Conservation (phyloP, 2,329 filamentous ascomycete genomes). For the Didymosphaeria variabile region DNA sequence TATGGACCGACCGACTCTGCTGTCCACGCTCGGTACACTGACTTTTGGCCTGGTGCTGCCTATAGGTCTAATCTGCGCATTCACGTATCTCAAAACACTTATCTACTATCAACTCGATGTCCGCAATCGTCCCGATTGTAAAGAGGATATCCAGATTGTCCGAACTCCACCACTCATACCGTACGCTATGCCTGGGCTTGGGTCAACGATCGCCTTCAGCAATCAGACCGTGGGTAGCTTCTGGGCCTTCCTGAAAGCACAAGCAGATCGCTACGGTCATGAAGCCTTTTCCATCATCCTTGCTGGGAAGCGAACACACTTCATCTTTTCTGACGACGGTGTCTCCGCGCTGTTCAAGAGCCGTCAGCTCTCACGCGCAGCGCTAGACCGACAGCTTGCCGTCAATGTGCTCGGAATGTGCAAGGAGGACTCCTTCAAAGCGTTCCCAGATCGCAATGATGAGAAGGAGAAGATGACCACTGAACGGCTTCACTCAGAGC, state of each 20-base stretch:
- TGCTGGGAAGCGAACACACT: slow-evolving; percentile 5
- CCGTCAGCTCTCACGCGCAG: not conserved
- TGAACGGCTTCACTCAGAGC: slow-evolving; percentile 5
- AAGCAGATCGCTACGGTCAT: not conserved
- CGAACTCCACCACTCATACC: slow-evolving; percentile 5
- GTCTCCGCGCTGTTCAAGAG: slow-evolving; percentile 1
- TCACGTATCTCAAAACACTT: slow-evolving; percentile 6
- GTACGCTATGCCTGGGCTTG: slow-evolving; percentile 1
- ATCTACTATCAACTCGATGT: not conserved
- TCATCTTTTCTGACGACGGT: slow-evolving; percentile 1
- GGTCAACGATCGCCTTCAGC: slow-evolving; percentile 5
- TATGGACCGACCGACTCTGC: slow-evolving; percentile 2
- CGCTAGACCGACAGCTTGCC: slow-evolving; percentile 4
- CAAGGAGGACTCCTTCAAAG: not conserved
- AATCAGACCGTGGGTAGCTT: slow-evolving; percentile 3
- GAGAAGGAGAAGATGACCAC: not conserved
- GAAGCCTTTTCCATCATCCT: slow-evolving; percentile 4
- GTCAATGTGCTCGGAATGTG: slow-evolving; percentile 9
- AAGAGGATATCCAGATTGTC: not conserved
- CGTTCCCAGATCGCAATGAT: not conserved
- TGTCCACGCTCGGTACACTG: not conserved
- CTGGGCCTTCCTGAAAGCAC: not conserved
- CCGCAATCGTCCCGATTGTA: not conserved
- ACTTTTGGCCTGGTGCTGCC: not conserved
- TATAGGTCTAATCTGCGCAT: not conserved